Conservation (phyloP, 75 land plant species). For the Pinus albicaulis region DNA sequence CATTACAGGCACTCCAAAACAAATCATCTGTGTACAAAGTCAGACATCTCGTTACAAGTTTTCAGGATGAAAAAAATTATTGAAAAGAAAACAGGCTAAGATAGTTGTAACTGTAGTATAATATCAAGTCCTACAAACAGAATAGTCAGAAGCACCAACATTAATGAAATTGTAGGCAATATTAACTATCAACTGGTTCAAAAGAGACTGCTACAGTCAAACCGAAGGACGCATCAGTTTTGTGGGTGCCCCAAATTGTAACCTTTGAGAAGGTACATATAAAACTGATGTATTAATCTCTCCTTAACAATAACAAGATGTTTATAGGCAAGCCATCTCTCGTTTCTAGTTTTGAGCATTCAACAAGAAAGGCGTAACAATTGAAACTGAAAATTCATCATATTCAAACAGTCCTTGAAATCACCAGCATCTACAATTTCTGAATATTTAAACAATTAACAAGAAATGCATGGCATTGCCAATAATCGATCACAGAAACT, state of each 20-base stretch:
- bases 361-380: not conserved
- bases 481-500: not conserved
- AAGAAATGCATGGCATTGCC: not conserved
- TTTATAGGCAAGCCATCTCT: not conserved
- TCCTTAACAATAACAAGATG: not conserved
- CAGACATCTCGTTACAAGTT: too few relatives aligned
- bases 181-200: not conserved
- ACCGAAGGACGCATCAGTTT: not conserved
- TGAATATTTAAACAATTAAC: not conserved
- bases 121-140: too few relatives aligned
- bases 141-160: slow-evolving; percentile 30
- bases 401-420: too few relatives aligned
- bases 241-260: not conserved
- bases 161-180: slow-evolving; percentile 38
- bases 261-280: too few relatives aligned
- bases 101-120: too few relatives aligned
- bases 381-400: too few relatives aligned
- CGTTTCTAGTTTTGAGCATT: not conserved
- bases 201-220: not conserved
- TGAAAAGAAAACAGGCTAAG: too few relatives aligned
- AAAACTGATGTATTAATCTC: not conserved
- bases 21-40: too few relatives aligned
- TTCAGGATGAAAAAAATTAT: too few relatives aligned
- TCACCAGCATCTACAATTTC: too few relatives aligned
- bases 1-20: too few relatives aligned